Conservation (phyloP, 306 rosid genomes). For the Oxytropis ochrocephala region DNA sequence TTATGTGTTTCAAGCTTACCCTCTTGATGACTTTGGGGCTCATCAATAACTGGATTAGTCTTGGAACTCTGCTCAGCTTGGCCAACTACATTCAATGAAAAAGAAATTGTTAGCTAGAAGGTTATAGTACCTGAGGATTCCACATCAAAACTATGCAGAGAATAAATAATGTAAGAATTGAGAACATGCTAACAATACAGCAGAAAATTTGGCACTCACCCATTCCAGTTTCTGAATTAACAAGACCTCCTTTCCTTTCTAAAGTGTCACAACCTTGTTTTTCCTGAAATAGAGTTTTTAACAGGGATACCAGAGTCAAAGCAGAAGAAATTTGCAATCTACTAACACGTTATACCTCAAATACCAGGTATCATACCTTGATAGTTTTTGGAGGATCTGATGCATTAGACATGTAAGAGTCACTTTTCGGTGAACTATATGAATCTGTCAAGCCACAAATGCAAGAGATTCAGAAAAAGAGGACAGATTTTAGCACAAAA, state of each 20-base stretch:
- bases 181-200: background rate
- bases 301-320: background rate
- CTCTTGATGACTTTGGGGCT: constrained; percentile 47
- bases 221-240: constrained; percentile 39
- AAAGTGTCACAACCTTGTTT: constrained; percentile 25
- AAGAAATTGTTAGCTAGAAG: constrained; percentile 1
- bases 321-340: background rate
- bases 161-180: background rate
- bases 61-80: constrained; percentile 34
- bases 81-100: constrained; percentile 24
- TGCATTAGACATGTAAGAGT: constrained; percentile 44
- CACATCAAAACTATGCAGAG: background rate
- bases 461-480: constrained; percentile 7
- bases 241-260: constrained; percentile 34
- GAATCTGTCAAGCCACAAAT: constrained; percentile 43
- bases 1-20: constrained; percentile 75
- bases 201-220: constrained; percentile 35
- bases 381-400: constrained; percentile 29
- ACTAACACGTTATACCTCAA: background rate
- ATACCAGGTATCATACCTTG: constrained; percentile 34
- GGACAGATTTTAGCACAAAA: background rate
- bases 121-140: background rate
- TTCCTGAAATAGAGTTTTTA: constrained; percentile 34
- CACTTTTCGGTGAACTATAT: constrained; percentile 60
- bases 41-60: constrained; percentile 22